Evolutionary conservation across 805 yeast species (phyloP).

Genomic region (Pichia cabralensis): DNA sequence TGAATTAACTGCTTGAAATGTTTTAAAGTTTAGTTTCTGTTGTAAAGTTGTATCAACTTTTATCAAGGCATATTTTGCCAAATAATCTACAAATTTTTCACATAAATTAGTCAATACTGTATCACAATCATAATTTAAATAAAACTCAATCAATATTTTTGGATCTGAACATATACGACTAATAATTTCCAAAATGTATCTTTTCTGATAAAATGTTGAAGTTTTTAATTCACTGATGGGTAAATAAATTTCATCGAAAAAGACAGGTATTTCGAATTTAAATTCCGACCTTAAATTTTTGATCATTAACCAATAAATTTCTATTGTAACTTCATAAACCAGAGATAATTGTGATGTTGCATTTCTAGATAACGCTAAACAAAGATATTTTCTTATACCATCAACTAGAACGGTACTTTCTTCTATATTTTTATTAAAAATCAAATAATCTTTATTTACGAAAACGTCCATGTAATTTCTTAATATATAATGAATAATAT

Average conservation of each 20-base stretch:
- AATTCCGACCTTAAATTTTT: constrained; percentile 79
- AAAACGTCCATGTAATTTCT: constrained; percentile 81
- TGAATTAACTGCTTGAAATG: constrained; percentile 36
- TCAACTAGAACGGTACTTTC: constrained; percentile 58
- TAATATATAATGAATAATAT: constrained; percentile 76
- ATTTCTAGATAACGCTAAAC: constrained; percentile 76
- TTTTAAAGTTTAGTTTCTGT: constrained; percentile 51
- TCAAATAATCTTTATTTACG: constrained; percentile 44
- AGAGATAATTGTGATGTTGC: constrained; percentile 89
- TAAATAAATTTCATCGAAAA: constrained; percentile 85
- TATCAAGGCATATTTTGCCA: constrained; percentile 61
- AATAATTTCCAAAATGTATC: constrained; percentile 73
- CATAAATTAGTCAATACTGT: constrained; percentile 70
- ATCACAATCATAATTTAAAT: constrained; percentile 93
- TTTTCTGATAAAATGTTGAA: constrained; percentile 86
- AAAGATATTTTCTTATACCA: constrained; percentile 75
- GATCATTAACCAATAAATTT: constrained; percentile 85
- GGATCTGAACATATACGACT: constrained; percentile 83
- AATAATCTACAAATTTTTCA: constrained; percentile 70
- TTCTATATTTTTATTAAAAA: constrained; percentile 39
- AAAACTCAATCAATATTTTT: constrained; percentile 81
- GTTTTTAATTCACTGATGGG: constrained; percentile 90
- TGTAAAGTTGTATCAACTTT: constrained; percentile 62
- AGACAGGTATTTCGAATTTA: constrained; percentile 88
- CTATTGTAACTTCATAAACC: constrained; percentile 83